Evolutionary conservation across 345 rosid genomes (phyloP), one percentile per base, ranked within the genome.

Genomic region (Linum trigynum): DNA sequence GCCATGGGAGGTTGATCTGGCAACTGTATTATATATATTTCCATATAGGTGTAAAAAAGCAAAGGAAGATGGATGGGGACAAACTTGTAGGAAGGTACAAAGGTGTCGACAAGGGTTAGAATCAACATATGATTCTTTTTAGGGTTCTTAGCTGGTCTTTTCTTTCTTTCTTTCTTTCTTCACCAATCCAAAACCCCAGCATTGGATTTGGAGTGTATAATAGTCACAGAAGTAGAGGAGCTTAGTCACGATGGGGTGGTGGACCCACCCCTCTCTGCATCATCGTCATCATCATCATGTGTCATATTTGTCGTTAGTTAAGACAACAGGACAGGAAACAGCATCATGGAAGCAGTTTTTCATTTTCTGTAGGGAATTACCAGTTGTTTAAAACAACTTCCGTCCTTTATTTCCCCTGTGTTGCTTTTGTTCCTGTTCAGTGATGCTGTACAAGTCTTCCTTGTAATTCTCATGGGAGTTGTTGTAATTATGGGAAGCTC

Each of bases 121-220:
- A 83, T 89, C 98, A 89, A 84, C 75, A 75, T 83, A 85, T 83
- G 96, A 86, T 87, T 89, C 95, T 81, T 85, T 81, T 64, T 38
- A 73, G 73, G 85, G 39, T 35, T 55, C 10, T 57, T 23, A 23
- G 32, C 32, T 23, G 32, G 32, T 23, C 32, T 23, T 23, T 23
- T 23, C 32, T 23, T 23, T 23, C 32, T 23, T 23, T 23, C 32
- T 23, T 23, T 23, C 32, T 23, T 23, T 23, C 32, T 23, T 23
- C 32, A 23, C 32, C 32, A 23, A 23, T 23, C 32, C 32, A 23
- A 1, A 23, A 48, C 66, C 61, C 77, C 86, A 69, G 81, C 86
- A 80, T 86, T 83, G 83, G 83, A 84, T 80, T 79, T 72, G 64
- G 48, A 75, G 73, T 63, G 71, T 66, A 62, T 57, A 71, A 64